Base-by-base conservation (phyloP, 1,284 basidiomycete species). In the Ceraceosorus bombacis region DNA sequence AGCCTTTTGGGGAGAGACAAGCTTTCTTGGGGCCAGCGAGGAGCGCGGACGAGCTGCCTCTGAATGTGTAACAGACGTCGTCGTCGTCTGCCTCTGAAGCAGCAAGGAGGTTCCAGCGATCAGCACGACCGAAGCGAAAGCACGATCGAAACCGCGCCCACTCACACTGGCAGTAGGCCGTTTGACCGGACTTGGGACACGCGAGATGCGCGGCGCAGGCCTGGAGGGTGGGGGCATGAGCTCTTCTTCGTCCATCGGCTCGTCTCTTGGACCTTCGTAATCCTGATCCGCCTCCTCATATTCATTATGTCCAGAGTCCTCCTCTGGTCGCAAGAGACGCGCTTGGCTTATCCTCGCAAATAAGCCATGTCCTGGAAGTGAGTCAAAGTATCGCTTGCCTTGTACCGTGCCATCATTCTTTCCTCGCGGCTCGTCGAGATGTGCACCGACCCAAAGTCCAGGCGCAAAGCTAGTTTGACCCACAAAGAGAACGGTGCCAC, bases 321-420 rank as follows among this genome's bases (percentile, higher is more conserved):
- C 27, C 55, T 66, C 64, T 38, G 65, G 59, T 6, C 66, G 61
- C 2, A 85, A 76, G 2, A 85, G 74, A 72, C 85, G 89, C 62
- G 97, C 88, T 78, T 93, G 90, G 74, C 87, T 88, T 0, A 88
- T 85, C 27, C 91, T 82, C 5, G 97, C 88, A 78, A 99, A 98
- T 49, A 97, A 88, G 51, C 95, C 95, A 78, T 89, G 81, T 43
- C 82, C 82, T 56, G 83, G 81, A 68, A 83, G 82, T 80, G 90
- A 94, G 13, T 82, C 82, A 78, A 99, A 98, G 81, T 98, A 99
- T 6, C 80, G 71, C 60, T 86, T 81, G 38, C 88, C 92, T 53
- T 87, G 82, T 0, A 99, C 89, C 1, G 85, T 84, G 1, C 95
- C 95, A 72, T 98, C 88, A 80, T 99, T 98, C 85, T 97, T 97